Conservation (phyloP, 106 monocot genomes). For the Apostasia shenzhenica region DNA sequence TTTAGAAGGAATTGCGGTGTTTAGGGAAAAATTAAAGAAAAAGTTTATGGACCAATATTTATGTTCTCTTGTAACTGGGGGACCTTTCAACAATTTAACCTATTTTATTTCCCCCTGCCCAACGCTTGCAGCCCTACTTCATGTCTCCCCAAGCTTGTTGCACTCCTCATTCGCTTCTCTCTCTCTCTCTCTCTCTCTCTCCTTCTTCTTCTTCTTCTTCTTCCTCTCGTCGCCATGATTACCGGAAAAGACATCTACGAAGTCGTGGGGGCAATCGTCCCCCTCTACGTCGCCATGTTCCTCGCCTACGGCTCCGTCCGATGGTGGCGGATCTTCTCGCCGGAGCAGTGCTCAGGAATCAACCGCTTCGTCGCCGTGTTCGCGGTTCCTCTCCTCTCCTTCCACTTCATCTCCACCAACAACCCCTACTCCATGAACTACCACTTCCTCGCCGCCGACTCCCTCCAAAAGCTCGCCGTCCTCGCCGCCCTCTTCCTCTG, state of each 20-base stretch:
- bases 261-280: slow-evolving; percentile 37
- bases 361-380: slow-evolving; percentile 60
- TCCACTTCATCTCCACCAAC: slow-evolving; percentile 67
- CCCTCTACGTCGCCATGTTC: slow-evolving; percentile 58
- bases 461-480: slow-evolving; percentile 50
- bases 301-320: slow-evolving; percentile 51
- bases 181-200: not conserved
- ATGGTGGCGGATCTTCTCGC: slow-evolving; percentile 58
- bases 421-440: slow-evolving; percentile 49
- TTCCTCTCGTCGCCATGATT: slow-evolving; percentile 23
- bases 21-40: too few species aligned
- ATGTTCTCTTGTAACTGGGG: too few species aligned
- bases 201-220: not conserved
- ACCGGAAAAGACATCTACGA: slow-evolving; percentile 52
- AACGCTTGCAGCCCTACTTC: too few species aligned
- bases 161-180: not conserved
- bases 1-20: too few species aligned
- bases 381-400: slow-evolving; percentile 59
- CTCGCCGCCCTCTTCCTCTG: slow-evolving; percentile 34
- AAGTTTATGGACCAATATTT: too few species aligned
- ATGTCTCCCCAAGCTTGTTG: too few species aligned
- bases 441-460: slow-evolving; percentile 57
- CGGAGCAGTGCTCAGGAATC: slow-evolving; percentile 59
- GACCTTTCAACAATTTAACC: too few species aligned
- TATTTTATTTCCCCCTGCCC: too few species aligned